Base-by-base conservation (phyloP, 345 rosid genomes). In the Schrenkiella parvula region DNA sequence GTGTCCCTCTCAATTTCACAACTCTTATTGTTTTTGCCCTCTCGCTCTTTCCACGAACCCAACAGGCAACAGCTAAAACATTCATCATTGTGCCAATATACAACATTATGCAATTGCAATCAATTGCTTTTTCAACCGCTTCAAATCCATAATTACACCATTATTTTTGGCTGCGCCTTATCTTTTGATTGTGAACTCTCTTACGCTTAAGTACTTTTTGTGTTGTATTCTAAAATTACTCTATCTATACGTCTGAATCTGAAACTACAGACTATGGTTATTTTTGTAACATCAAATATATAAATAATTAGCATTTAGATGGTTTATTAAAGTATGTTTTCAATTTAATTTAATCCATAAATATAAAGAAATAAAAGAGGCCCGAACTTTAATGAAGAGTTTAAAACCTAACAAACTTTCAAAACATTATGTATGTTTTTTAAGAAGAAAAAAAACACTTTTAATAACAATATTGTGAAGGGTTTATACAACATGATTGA, bases 1-100 rank as follows among this genome's bases (percentile, higher is more conserved):
- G 70, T 53, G 70, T 75, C 79, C 58, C 69, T 61, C 58, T 75
- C 74, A 51, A n/a, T 8, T 21, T 26, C 61, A n/a, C 72, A 48
- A 39, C 68, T 74, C 73, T 59, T 68, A 52, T 68, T 52, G 22
- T 75, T 28, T 28, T 39, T 74, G 69, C 74, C 73, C 29, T 72
- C 38, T 68, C 31, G 51, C 63, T 68, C 63, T 42, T 66, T 75
- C 51, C 70, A 68, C 68, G 23, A 68, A 52, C 57, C 74, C 74
- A 75, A 52, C 32, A 60, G 70, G 50, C 74, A 75, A 62, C 68
- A 60, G 53, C 73, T 51, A 15, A 17, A 60, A 41, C 3, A 18
- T 14, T 68, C 68, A 41, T 41, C 73, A 74, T 50, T 67, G 32
- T 12, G 31, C 63, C 63, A 55, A 13, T 39, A 31, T 60, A 32